Conservation (phyloP, 2,329 filamentous ascomycete genomes). For the Trichoderma arundinaceum region DNA sequence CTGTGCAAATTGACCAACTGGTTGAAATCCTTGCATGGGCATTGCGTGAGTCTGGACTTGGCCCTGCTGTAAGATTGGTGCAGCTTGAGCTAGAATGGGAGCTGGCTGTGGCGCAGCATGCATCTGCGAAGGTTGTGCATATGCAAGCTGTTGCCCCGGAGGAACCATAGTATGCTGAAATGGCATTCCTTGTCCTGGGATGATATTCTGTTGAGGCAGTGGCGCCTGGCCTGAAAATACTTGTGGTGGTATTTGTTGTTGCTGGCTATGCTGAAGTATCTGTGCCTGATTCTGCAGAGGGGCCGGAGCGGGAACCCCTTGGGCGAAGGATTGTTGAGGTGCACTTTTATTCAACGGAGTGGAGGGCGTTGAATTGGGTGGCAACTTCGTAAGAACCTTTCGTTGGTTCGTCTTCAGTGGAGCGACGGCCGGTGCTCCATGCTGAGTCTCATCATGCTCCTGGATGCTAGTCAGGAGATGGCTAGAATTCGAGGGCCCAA, state of each 20-base stretch:
- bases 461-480: constrained; percentile 33
- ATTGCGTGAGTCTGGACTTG: not conserved
- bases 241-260: not conserved
- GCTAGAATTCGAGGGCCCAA: constrained; percentile 13
- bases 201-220: not conserved
- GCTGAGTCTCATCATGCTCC: constrained; percentile 34
- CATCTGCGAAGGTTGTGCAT: not conserved
- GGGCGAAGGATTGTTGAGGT: constrained; percentile 1
- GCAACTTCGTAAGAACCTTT: constrained; percentile 12
- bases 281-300: constrained; percentile 2
- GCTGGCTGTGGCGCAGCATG: not conserved
- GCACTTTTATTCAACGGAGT: not conserved
- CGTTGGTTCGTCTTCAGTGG: constrained; percentile 8
- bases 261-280: not conserved
- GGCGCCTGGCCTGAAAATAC: not conserved
- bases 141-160: not conserved
- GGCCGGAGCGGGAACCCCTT: not conserved
- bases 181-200: not conserved
- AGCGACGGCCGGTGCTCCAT: not conserved
- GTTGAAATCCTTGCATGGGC: constrained; percentile 13
- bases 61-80: not conserved
- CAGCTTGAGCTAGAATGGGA: not conserved
- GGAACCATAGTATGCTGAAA: not conserved
- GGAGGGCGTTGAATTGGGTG: constrained; percentile 23
- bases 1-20: constrained; percentile 17